Evolutionary conservation across 768 basidiomycete species (phyloP), one percentile per base, ranked within the genome.

Genomic region (Dioszegia crocea): DNA sequence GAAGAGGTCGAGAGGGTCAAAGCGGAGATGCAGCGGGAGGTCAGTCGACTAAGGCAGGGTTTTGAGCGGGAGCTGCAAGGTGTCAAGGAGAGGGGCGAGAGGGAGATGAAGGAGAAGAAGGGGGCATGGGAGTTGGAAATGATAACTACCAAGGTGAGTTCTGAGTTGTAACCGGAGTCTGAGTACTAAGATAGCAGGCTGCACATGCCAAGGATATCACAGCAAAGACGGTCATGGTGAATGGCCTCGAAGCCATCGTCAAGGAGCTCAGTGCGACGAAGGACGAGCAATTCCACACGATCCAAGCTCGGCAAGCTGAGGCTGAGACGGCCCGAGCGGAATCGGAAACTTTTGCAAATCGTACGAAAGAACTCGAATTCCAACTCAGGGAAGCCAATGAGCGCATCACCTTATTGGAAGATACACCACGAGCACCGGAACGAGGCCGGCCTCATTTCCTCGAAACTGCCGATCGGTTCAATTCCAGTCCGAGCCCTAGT

Each of bases 301-400:
- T 91, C 3, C 91, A 98, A 76, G 68, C 87, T 46, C 86, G 89
- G 29, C 91, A 94, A 74, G 92, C 89, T 16, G 93, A 97, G 70
- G 76, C 88, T 11, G 96, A 99, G 77, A 87, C 88, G 1, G 84
- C 86, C 4, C 85, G 86, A 62, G 84, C 83, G 4, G 85, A 88
- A 63, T 80, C 86, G 1, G 89, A 91, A 64, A 82, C 83, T 0
- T 76, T 91, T 19, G 84, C 88, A 65, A 85, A 85, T 47, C 87
- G 88, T 67, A 86, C 85, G 46, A 84, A 86, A 2, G 96, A 99
- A 71, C 79, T 89, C 29, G 85, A 90, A 66, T 93, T 88, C 76
- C 91, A 92, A 70, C 79, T 93, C 0, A 85, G 87, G 38, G 92
- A 97, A 77, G 77, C 84, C 0, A 82, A 83, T 36, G 91, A 94